Evolutionary conservation across 176 grass and related monocot species (phyloP).

Genomic region (Avena atlantica): DNA sequence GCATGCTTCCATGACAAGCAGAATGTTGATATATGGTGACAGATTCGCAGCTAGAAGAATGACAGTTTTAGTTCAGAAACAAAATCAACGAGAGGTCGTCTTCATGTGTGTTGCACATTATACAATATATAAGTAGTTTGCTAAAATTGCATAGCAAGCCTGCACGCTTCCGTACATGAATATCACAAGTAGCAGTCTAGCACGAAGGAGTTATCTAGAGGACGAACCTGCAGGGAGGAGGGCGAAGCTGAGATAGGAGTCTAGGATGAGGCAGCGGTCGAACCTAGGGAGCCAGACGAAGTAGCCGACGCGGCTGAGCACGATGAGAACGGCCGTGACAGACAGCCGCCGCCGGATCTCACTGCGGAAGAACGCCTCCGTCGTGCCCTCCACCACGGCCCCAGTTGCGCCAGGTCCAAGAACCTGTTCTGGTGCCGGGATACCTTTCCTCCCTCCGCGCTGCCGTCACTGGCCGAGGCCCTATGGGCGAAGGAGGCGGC

Average conservation of each 20-base stretch:
- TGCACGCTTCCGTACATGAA: background rate
- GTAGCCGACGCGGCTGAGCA: too few species aligned
- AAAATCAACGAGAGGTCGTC: constrained; percentile 80
- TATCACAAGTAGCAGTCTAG: background rate
- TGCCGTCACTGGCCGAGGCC: too few species aligned
- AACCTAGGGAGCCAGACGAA: constrained; percentile 75
- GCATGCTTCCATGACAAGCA: constrained; percentile 60
- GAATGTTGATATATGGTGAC: constrained; percentile 90
- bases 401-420: too few species aligned
- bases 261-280: constrained; percentile 86
- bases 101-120: constrained; percentile 30
- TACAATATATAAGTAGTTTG: background rate
- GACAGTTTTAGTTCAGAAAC: constrained; percentile 83
- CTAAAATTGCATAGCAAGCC: background rate
- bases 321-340: too few species aligned
- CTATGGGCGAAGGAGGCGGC: background rate
- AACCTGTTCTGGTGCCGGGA: too few species aligned
- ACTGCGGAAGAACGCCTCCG: too few species aligned
- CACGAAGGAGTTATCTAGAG: background rate
- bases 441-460: too few species aligned
- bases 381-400: too few species aligned
- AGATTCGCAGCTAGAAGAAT: constrained; percentile 90
- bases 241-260: constrained; percentile 86
- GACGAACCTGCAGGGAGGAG: constrained; percentile 61
- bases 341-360: too few species aligned